These are phyloP conservation scores for Geotrichum candidum DNA, from an alignment of 1,139 yeast genomes.

Conservation along the genomic window DNA sequence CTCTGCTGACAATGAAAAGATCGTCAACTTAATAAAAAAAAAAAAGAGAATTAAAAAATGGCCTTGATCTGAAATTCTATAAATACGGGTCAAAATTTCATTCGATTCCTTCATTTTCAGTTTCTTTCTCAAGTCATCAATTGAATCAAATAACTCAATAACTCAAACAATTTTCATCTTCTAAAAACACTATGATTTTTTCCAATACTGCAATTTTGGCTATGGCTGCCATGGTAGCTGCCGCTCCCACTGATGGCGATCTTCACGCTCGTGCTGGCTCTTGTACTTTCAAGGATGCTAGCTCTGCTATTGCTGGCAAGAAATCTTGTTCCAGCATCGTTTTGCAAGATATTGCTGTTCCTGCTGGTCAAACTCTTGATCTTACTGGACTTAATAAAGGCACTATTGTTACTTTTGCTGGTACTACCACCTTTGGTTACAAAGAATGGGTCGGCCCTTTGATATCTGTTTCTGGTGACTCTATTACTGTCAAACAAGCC, in stretches of 20 bases:
- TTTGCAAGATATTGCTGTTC: conserved; percentile 5
- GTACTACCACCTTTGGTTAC: conserved; percentile 10
- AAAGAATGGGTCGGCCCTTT: conserved; percentile 7
- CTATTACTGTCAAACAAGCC: conserved; percentile 6
- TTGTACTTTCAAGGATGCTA: conserved; percentile 5
- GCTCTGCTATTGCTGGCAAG: conserved; percentile 4
- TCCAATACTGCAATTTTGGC: not conserved
- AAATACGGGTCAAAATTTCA: too few relatives aligned
- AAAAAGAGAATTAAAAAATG: too few relatives aligned
- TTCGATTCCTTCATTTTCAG: too few relatives aligned
- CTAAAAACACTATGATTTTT: not conserved
- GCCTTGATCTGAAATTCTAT: too few relatives aligned
- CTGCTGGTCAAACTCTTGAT: conserved; percentile 9
- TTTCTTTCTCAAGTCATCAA: too few relatives aligned
- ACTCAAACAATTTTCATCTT: too few relatives aligned
- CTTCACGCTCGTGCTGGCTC: not conserved
- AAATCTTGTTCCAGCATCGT: conserved; percentile 1
- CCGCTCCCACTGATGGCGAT: conserved; percentile 9
- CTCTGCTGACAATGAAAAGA: too few relatives aligned
- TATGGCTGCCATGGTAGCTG: not conserved
- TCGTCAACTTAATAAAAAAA: too few relatives aligned
- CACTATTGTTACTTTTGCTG: conserved; percentile 6
- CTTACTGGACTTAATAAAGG: conserved; percentile 2
- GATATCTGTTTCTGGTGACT: conserved; percentile 5
- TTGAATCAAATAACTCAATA: too few relatives aligned